These are phyloP conservation scores for Yamadazyma kanchanaburiensis DNA, from an alignment of 1,139 yeast species.

Conservation along the genomic window DNA sequence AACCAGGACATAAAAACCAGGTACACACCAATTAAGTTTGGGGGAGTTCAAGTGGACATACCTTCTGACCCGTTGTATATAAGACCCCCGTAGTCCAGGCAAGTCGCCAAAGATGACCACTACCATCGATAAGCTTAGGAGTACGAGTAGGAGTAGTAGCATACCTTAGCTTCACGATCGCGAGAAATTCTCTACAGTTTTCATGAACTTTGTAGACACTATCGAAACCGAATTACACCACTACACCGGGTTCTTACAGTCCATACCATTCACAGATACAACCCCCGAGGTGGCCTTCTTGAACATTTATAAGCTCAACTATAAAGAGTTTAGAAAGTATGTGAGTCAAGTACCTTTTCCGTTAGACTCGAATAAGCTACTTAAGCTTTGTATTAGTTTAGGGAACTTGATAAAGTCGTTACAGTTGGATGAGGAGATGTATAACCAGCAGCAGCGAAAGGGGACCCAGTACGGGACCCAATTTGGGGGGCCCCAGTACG, in stretches of 20 bases:
- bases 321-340: slow-evolving; percentile 24
- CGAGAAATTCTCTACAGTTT: background rate
- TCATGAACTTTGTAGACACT: slow-evolving; percentile 12
- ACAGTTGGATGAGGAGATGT: slow-evolving; percentile 34
- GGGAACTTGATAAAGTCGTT: slow-evolving; percentile 40
- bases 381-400: slow-evolving; percentile 42
- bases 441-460: slow-evolving; percentile 22
- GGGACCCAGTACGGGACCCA: too few species aligned
- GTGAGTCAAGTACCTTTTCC: slow-evolving; percentile 23
- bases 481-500: too few species aligned
- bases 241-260: slow-evolving; percentile 25
- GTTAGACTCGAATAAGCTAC: slow-evolving; percentile 34
- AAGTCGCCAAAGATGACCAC: slow-evolving; percentile 50
- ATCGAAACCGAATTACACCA: slow-evolving; percentile 26
- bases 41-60: too few species aligned
- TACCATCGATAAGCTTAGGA: slow-evolving; percentile 1
- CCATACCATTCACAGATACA: slow-evolving; percentile 33
- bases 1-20: slow-evolving; percentile 43
- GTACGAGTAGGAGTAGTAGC: background rate
- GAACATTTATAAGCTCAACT: slow-evolving; percentile 30
- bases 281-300: slow-evolving; percentile 20
- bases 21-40: slow-evolving; percentile 45
- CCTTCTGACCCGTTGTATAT: slow-evolving; percentile 22
- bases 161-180: background rate
- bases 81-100: slow-evolving; percentile 43